A percentile compares a stretch with the other conserved stretches of the same genome.
phyloP scores from a whole-genome alignment of 345 rosid species.

The Theobroma cacao region DNA sequence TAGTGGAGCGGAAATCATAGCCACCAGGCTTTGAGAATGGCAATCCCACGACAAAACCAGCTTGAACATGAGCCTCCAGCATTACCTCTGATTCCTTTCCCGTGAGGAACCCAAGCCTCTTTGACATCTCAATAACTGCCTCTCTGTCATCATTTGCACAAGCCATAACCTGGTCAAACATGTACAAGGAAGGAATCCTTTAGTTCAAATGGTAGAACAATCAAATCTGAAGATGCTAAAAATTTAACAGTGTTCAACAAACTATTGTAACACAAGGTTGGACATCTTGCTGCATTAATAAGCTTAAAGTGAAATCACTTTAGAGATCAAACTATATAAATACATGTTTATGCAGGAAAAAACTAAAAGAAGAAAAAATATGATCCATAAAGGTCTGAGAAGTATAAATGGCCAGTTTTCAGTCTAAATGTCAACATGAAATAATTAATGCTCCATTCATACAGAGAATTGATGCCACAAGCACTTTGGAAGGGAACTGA shows the following conservation, averaged over 20 bases:
- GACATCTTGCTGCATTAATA: not conserved
- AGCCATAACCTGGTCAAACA: slow-evolving; percentile 61
- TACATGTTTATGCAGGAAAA: not conserved
- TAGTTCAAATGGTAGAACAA: not conserved
- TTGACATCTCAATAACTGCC: slow-evolving; percentile 75
- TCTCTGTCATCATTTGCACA: slow-evolving; percentile 76
- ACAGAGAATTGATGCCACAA: not conserved
- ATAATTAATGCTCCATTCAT: not conserved
- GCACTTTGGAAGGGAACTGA: slow-evolving; percentile 24
- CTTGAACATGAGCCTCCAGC: slow-evolving; percentile 90
- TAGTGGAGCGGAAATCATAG: slow-evolving; percentile 66
- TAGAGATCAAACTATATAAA: not conserved
- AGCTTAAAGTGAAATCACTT: not conserved
- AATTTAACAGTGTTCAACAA: not conserved
- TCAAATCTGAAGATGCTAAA: not conserved
- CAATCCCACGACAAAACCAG: slow-evolving; percentile 82
- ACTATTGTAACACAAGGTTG: not conserved
- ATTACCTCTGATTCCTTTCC: slow-evolving; percentile 80
- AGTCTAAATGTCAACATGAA: not conserved
- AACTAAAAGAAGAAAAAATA: not conserved
- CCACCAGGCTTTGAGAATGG: slow-evolving; percentile 85
- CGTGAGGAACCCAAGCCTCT: slow-evolving; percentile 80
- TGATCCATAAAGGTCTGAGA: not conserved
- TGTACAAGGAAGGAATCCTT: slow-evolving; percentile 10
- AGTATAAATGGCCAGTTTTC: not conserved